Base-by-base conservation (phyloP, 1,139 yeast species). In the Diutina pseudorugosa region DNA sequence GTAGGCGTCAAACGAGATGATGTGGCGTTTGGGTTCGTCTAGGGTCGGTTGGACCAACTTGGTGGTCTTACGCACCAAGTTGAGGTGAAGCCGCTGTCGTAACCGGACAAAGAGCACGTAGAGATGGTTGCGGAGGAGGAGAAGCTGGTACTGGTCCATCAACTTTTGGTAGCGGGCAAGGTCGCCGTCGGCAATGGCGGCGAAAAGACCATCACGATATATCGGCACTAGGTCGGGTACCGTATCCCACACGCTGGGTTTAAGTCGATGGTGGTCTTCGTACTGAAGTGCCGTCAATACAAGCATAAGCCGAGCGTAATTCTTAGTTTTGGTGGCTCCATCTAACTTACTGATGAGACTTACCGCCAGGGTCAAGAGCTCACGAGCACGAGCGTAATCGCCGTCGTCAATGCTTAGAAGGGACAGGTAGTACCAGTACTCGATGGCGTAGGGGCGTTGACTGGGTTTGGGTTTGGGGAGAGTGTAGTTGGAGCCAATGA, bases 371-470 rank as follows among this genome's bases (percentile, higher is more conserved):
- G n/a, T 30, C 36, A 30, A 30, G 8, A 30, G 36, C 12, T 30
- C n/a, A 30, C 36, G 36, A 30, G 87, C 83, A 9, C 66, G 65
- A 1, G 54, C 64, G 58, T 79, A 82, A 52, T 83, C 82, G 41
- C 80, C 82, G 55, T 83, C 85, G 59, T 82, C 82, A 52, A 85
- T 73, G 49, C 79, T 71, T 47, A 85, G 67, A 18, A 84, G 70
- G 0, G 91, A 85, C 58, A 80, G 73, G 64, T 82, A 86, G 65
- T 84, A 89, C 51, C 79, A 67, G 61, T 79, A 88, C 1, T 81
- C 76, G 11, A 80, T 76, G 9, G 80, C 73, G 53, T 83, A 82
- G 76, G 23, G 78, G 75, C 16, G 61, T 55, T 2, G 69, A 3
- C 73, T 66, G 19, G 87, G 83, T 56, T 85, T 69, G 14, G 56